phyloP scores from a whole-genome alignment of 2,329 filamentous ascomycete species.

The Monilinia vaccinii-corymbosi region DNA sequence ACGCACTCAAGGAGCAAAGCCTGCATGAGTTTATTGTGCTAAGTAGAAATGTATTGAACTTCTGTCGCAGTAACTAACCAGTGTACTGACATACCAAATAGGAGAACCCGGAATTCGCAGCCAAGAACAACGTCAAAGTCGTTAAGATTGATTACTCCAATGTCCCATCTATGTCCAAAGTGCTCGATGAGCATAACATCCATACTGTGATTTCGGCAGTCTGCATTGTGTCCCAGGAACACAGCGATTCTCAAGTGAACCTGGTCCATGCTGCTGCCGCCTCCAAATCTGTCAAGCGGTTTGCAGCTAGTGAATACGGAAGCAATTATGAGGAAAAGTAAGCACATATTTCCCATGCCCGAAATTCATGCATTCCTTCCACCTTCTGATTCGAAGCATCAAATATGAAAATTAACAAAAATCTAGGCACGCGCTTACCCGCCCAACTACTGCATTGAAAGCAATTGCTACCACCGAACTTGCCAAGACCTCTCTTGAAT shows the following conservation, averaged over 20 bases:
- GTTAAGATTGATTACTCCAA: background rate
- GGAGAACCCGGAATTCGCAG: background rate
- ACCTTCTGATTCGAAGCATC: background rate
- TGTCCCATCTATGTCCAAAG: background rate
- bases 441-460: constrained; percentile 4
- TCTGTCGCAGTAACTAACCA: background rate
- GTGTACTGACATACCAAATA: background rate
- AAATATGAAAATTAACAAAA: background rate
- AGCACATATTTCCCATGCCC: background rate
- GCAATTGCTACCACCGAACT: constrained; percentile 1
- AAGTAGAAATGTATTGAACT: constrained; percentile 23
- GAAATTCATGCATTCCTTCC: background rate
- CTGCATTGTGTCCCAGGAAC: constrained; percentile 29
- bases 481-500: constrained; percentile 16
- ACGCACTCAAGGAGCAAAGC: constrained; percentile 23
- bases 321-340: constrained; percentile 29
- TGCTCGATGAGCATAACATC: constrained; percentile 18
- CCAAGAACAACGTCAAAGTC: background rate
- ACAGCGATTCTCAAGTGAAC: constrained; percentile 28
- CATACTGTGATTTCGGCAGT: constrained; percentile 31
- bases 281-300: constrained; percentile 27
- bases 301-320: constrained; percentile 33
- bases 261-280: constrained; percentile 30
- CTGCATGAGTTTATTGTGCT: constrained; percentile 25
- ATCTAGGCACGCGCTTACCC: background rate